These are phyloP conservation scores for Linum tenue DNA, from an alignment of 345 rosid genomes.

Conservation along the genomic window DNA sequence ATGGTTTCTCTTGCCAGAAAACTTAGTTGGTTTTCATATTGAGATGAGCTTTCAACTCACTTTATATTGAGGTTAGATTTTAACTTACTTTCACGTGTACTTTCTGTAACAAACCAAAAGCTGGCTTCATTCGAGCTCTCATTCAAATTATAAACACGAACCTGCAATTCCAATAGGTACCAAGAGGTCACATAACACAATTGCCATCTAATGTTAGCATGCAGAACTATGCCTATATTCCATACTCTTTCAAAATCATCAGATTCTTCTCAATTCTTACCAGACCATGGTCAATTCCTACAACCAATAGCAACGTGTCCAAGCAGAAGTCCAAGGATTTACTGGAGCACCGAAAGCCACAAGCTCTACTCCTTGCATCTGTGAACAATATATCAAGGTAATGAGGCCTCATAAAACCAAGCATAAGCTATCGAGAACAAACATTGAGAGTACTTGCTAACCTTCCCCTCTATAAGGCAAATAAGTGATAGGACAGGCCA, in stretches of 20 bases:
- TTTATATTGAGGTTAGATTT: not conserved
- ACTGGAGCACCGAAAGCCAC: conserved; percentile 41
- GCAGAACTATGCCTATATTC: not conserved
- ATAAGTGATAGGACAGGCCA: conserved; percentile 52
- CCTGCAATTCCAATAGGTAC: too few species aligned
- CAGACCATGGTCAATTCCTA: conserved; percentile 60
- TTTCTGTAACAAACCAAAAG: conserved; percentile 35
- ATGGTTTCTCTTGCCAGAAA: not conserved
- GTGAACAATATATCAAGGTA: conserved; percentile 10
- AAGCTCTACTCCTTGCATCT: conserved; percentile 38
- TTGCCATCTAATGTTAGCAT: conserved; percentile 14
- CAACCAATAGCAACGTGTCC: conserved; percentile 47
- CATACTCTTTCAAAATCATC: not conserved
- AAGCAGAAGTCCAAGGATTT: conserved; percentile 53
- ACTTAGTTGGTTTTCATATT: not conserved
- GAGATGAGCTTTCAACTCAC: not conserved
- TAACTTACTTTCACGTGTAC: conserved; percentile 39
- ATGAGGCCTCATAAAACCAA: too few species aligned
- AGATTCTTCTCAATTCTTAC: conserved; percentile 36
- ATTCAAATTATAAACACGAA: conserved; percentile 38
- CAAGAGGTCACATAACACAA: too few species aligned
- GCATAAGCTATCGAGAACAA: too few species aligned
- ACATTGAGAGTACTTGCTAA: conserved; percentile 9
- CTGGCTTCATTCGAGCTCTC: conserved; percentile 18
- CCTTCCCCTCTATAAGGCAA: conserved; percentile 46